Evolutionary conservation across 2,329 filamentous ascomycete species (phyloP).

Genomic region (Fusarium brachygibbosum): DNA sequence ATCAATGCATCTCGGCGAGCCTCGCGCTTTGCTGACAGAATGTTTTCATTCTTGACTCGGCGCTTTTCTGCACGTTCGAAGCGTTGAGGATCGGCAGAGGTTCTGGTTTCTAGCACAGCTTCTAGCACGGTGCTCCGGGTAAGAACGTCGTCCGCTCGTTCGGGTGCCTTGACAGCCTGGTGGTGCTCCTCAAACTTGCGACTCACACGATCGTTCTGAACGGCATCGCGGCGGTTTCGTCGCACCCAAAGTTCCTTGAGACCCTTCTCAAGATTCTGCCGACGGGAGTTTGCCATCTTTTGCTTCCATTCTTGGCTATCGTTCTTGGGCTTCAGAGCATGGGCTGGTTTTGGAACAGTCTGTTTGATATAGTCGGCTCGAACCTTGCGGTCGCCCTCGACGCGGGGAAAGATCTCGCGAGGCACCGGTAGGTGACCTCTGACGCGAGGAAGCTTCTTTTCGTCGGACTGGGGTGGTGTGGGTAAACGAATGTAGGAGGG

Average conservation of each 20-base stretch:
- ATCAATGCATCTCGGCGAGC: constrained; percentile 80
- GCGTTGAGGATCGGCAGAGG: constrained; percentile 73
- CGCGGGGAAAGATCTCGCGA: constrained; percentile 79
- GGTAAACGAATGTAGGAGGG: constrained; percentile 90
- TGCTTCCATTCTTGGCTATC: constrained; percentile 73
- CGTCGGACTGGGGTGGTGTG: constrained; percentile 77
- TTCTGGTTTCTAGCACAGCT: constrained; percentile 62
- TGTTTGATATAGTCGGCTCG: constrained; percentile 70
- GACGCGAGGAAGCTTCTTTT: constrained; percentile 61
- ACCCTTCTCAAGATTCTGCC: constrained; percentile 79
- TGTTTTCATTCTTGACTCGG: constrained; percentile 60
- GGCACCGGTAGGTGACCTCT: constrained; percentile 89
- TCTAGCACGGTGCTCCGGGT: constrained; percentile 76
- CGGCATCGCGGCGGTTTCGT: constrained; percentile 63
- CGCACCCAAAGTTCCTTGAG: constrained; percentile 77
- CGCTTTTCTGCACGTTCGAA: constrained; percentile 66
- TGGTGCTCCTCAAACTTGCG: constrained; percentile 63
- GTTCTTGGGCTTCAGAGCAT: constrained; percentile 54
- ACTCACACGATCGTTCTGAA: constrained; percentile 56
- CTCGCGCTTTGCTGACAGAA: constrained; percentile 63
- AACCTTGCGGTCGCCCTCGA: constrained; percentile 71
- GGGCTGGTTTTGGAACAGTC: constrained; percentile 69
- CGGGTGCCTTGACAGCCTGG: constrained; percentile 70
- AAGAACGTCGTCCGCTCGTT: constrained; percentile 81
- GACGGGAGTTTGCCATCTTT: constrained; percentile 77